Percentiles rank a stretch among this genome's conserved stretches.
Evolutionary conservation across 345 rosid species (phyloP).

Genomic region (Salix suchowensis): DNA sequence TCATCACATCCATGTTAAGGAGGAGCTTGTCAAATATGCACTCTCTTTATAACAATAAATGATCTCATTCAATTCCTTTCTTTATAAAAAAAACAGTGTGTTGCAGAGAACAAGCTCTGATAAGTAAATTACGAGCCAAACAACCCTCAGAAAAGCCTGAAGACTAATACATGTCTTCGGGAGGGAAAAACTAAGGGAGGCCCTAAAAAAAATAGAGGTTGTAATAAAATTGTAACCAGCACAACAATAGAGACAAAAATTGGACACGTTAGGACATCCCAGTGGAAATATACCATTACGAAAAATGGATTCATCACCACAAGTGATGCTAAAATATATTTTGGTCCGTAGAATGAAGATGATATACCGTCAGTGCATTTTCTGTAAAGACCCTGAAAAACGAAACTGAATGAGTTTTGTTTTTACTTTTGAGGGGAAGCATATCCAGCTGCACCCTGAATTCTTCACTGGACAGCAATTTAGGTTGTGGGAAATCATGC

Average conservation of each 20-base stretch:
- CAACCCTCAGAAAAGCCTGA: background rate
- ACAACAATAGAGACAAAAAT: conserved; percentile 8
- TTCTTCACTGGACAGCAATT: background rate
- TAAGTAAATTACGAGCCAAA: background rate
- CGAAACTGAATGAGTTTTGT: conserved; percentile 21
- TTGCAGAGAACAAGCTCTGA: conserved; percentile 10
- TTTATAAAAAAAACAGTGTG: background rate
- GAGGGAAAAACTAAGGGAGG: background rate
- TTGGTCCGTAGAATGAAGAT: background rate
- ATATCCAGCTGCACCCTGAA: conserved; percentile 18
- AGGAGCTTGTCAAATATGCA: too few relatives aligned
- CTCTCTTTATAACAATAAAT: background rate
- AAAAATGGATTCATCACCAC: background rate
- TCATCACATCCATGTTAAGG: too few relatives aligned
- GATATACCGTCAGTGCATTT: background rate
- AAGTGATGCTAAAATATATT: conserved; percentile 3
- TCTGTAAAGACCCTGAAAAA: background rate
- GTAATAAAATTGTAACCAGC: background rate
- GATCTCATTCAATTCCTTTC: background rate
- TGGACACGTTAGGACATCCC: conserved; percentile 1
- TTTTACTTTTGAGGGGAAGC: background rate
- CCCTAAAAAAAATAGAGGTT: background rate
- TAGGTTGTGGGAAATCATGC: background rate
- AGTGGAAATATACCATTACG: background rate
- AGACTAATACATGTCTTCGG: background rate